Evolutionary conservation across 805 yeast species (phyloP), one percentile per base, ranked within the genome.

Genomic region (Saturnispora hagleri): DNA sequence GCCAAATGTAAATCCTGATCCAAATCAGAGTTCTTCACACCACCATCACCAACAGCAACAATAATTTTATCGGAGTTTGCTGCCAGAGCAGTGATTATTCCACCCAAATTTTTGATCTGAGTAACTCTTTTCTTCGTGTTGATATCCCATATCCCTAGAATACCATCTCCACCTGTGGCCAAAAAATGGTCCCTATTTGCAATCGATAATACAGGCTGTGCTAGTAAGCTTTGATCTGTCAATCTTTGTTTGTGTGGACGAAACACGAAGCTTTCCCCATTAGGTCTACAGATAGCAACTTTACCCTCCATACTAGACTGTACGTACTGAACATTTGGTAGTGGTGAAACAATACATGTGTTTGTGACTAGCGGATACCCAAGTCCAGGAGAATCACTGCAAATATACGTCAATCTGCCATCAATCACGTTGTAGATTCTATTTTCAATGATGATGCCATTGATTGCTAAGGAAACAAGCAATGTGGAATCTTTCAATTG

Each of bases 291-390:
- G 27, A 88, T 77, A 0, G 89, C 81, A 1, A 85, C 89, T 28
- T 95, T 70, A 0, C 96, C 96, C 59, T 87, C 95, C n/a, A 88
- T 73, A 1, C 91, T 82, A 27, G 88, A 72, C 33, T 82, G 74
- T 0, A 83, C 88, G 18, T 49, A 49, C 15, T 27, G 27, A 9
- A 43, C 12, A 31, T 18, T 15, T 2, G 34, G 27, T 9, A 12
- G 13, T 13, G 40, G 27, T 42, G 18, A 10, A 26, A 24, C 31
- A 9, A 49, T 18, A 20, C 43, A 43, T 4, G 47, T 49, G 27
- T 43, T 33, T 5, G 51, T 49, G 7, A 49, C 26, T 26, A 49
- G 22, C 7, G 51, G 51, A 18, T 49, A 49, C 13, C 47, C 51
- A 13, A 49, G 44, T 12, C 51, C 51, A 6, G 51, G 51, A 3